A percentile compares a stretch with the other conserved stretches of the same genome.
Conservation (phyloP, 345 rosid genomes). For the Acer saccharum region DNA sequence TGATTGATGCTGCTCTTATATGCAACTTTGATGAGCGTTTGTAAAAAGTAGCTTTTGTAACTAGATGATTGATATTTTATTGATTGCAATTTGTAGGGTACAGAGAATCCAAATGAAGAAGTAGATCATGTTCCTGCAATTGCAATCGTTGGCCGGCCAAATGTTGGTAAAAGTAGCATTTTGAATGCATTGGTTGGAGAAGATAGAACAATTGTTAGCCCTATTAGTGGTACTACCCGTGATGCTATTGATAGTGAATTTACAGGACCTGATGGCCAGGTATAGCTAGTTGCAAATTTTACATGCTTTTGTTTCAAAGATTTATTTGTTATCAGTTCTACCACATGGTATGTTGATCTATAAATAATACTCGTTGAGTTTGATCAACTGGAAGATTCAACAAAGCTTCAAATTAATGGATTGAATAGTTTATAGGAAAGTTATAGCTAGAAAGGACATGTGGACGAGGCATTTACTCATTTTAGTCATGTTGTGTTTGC, state of each 20-base stretch:
- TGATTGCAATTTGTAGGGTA: slow-evolving; percentile 39
- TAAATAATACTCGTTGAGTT: not conserved
- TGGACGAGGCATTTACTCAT: not conserved
- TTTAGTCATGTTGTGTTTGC: slow-evolving; percentile 8
- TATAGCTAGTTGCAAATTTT: slow-evolving; percentile 26
- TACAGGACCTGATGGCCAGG: slow-evolving; percentile 88
- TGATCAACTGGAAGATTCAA: not conserved
- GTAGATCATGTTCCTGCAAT: slow-evolving; percentile 80
- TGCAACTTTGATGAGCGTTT: not conserved
- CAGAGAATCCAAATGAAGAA: slow-evolving; percentile 50
- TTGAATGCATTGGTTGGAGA: slow-evolving; percentile 95
- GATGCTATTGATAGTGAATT: slow-evolving; percentile 97
- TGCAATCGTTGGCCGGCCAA: slow-evolving; percentile 94
- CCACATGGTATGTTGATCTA: not conserved
- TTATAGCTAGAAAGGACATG: not conserved
- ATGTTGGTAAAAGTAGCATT: slow-evolving; percentile 98
- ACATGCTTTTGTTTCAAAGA: not conserved
- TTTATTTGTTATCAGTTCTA: not conserved
- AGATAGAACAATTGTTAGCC: slow-evolving; percentile 97
- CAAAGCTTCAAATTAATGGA: not conserved
- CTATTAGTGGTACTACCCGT: slow-evolving; percentile 97
- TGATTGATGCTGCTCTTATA: not conserved
- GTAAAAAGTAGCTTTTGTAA: not conserved
- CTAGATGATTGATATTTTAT: slow-evolving; percentile 8
- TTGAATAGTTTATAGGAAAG: not conserved